phyloP scores from a whole-genome alignment of 768 basidiomycete genomes.

The Trametes gibbosa region DNA sequence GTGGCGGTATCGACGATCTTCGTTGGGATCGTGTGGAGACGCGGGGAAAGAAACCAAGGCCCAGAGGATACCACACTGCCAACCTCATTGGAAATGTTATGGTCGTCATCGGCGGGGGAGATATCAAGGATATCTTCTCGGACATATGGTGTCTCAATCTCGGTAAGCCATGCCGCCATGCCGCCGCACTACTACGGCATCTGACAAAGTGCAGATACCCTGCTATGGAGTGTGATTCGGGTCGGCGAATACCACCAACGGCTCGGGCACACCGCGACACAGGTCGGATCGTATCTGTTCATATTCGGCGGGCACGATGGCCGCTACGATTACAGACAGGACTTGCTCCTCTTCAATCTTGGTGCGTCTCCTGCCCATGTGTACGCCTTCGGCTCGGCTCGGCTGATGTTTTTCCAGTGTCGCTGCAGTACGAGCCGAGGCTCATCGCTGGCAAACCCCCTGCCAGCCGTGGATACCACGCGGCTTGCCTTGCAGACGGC shows the following conservation, averaged over 20 bases:
- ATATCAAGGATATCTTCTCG: slow-evolving; percentile 83
- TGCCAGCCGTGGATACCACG: slow-evolving; percentile 80
- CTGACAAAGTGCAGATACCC: slow-evolving; percentile 33
- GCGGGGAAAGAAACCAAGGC: slow-evolving; percentile 49
- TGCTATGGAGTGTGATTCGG: slow-evolving; percentile 41
- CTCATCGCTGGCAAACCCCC: slow-evolving; percentile 65
- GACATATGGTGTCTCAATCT: slow-evolving; percentile 88
- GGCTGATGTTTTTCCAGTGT: slow-evolving; percentile 50
- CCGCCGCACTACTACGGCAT: slow-evolving; percentile 32
- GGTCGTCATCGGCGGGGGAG: slow-evolving; percentile 89
- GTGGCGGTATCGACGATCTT: slow-evolving; percentile 39
- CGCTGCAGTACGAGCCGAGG: slow-evolving; percentile 81
- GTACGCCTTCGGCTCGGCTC: not conserved
- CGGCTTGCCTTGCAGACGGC: slow-evolving; percentile 77
- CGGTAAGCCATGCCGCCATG: slow-evolving; percentile 47
- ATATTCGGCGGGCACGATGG: slow-evolving; percentile 89
- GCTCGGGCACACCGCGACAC: slow-evolving; percentile 83
- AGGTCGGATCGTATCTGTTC: slow-evolving; percentile 90
- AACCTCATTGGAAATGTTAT: slow-evolving; percentile 84
- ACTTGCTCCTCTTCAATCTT: slow-evolving; percentile 83
- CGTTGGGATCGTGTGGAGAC: slow-evolving; percentile 63
- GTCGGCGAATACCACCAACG: slow-evolving; percentile 50
- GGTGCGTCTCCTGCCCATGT: slow-evolving; percentile 53
- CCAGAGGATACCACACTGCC: slow-evolving; percentile 88
- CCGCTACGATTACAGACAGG: slow-evolving; percentile 56